These are phyloP conservation scores for Yarrowia galli DNA, from an alignment of 1,139 yeast genomes.

Conservation along the genomic window DNA sequence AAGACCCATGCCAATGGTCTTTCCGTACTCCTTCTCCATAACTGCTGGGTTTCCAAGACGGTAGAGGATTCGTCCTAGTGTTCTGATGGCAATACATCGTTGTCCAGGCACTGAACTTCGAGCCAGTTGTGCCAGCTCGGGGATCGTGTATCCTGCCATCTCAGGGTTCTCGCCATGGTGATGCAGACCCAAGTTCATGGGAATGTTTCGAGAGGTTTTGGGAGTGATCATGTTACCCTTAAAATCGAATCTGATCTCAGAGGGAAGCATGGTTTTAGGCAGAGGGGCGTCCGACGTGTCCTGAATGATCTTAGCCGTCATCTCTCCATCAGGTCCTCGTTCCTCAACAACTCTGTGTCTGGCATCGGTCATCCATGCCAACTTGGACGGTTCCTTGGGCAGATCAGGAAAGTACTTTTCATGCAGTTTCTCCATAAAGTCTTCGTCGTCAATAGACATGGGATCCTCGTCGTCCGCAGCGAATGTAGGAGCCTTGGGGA, in stretches of 20 bases:
- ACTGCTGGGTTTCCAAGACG: conserved; percentile 68
- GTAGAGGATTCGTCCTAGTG: conserved; percentile 84
- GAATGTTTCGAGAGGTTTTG: conserved; percentile 53
- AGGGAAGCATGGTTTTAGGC: conserved; percentile 51
- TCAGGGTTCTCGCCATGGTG: conserved; percentile 92
- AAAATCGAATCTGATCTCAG: conserved; percentile 83
- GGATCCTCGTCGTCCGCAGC: conserved; percentile 30
- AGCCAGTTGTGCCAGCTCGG: conserved; percentile 79
- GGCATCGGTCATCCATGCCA: conserved; percentile 88
- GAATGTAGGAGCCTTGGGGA: conserved; percentile 15
- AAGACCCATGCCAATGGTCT: conserved; percentile 65
- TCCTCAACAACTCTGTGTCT: conserved; percentile 44
- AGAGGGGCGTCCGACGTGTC: conserved; percentile 41
- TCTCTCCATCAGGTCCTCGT: conserved; percentile 52
- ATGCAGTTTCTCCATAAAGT: conserved; percentile 78
- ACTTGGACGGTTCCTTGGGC: conserved; percentile 78
- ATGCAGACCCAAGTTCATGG: conserved; percentile 76
- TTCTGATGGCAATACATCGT: conserved; percentile 83
- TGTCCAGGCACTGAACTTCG: conserved; percentile 86
- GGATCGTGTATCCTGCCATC: conserved; percentile 88
- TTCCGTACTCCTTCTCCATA: conserved; percentile 50
- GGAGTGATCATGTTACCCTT: conserved; percentile 76
- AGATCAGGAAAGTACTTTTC: conserved; percentile 88
- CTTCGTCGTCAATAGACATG: conserved; percentile 53
- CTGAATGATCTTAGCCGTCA: conserved; percentile 43